Conservation (phyloP, 2,329 filamentous ascomycete genomes). For the Penicillium vulpinum region DNA sequence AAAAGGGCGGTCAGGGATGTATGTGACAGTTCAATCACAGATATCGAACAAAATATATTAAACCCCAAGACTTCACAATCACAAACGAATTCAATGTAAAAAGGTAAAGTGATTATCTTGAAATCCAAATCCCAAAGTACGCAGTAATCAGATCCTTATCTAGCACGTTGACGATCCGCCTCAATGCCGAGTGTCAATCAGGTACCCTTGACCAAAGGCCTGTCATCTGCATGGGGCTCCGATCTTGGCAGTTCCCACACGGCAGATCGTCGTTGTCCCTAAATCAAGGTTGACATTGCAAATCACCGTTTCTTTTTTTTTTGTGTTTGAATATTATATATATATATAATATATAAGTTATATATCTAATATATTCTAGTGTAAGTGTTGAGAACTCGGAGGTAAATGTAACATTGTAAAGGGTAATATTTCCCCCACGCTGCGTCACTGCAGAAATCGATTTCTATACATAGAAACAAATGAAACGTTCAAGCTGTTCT, state of each 20-base stretch:
- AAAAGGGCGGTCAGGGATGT: slow-evolving; percentile 15
- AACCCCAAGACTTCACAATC: not conserved
- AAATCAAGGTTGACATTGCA: slow-evolving; percentile 23
- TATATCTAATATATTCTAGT: not conserved
- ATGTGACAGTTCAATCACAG: slow-evolving; percentile 1
- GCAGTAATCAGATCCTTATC: slow-evolving; percentile 8
- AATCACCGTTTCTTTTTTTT: slow-evolving; percentile 17
- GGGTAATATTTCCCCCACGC: not conserved
- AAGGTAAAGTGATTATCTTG: not conserved
- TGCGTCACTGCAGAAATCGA: not conserved
- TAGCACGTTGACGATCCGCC: slow-evolving; percentile 13
- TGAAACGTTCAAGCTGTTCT: slow-evolving; percentile 7
- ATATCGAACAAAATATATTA: slow-evolving; percentile 14
- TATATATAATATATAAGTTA: too few species aligned
- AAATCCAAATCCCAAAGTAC: not conserved
- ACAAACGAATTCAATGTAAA: too few species aligned
- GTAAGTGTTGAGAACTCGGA: not conserved
- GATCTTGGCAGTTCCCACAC: slow-evolving; percentile 38
- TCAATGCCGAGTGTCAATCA: slow-evolving; percentile 17
- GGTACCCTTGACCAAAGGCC: slow-evolving; percentile 17
- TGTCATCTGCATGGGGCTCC: slow-evolving; percentile 39
- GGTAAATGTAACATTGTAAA: not conserved
- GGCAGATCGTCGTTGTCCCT: slow-evolving; percentile 41
- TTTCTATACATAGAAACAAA: slow-evolving; percentile 16
- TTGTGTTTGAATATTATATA: too few species aligned